These are phyloP conservation scores for Adansonia gregorii DNA, from an alignment of 441 rosid genomes.

Conservation along the genomic window DNA sequence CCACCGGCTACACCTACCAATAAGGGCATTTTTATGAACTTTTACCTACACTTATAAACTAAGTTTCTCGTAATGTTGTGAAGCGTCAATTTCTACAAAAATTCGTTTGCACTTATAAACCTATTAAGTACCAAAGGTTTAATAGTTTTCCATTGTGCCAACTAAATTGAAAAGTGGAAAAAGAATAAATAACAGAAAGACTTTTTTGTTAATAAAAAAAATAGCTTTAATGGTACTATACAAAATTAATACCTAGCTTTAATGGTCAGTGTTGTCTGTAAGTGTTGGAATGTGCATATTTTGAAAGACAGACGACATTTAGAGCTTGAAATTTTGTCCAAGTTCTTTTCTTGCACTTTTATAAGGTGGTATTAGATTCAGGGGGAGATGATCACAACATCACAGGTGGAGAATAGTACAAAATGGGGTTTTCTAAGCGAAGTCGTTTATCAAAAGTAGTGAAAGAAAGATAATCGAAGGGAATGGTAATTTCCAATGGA, in stretches of 20 bases:
- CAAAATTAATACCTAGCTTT: background rate
- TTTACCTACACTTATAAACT: no score
- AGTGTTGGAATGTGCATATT: background rate
- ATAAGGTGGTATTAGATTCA: background rate
- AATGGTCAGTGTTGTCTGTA: background rate
- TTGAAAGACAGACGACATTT: background rate
- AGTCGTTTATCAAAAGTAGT: background rate
- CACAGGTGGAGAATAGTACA: background rate
- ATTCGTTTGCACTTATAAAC: no score
- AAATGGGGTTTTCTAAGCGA: background rate
- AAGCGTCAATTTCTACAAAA: no score
- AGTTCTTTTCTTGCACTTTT: background rate
- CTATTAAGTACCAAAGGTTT: no score
- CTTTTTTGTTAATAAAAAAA: background rate
- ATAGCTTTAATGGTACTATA: background rate
- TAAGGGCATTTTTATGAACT: no score
- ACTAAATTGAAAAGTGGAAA: background rate
- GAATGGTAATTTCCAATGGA: background rate
- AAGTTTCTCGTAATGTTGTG: no score
- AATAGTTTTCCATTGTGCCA: background rate
- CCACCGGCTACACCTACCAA: no score
- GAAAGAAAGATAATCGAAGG: background rate
- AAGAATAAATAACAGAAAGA: background rate
- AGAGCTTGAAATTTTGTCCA: background rate
- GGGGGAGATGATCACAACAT: background rate